These are phyloP conservation scores for Silene vulgaris DNA, from an alignment of 179 eudicot genomes.

Conservation along the genomic window DNA sequence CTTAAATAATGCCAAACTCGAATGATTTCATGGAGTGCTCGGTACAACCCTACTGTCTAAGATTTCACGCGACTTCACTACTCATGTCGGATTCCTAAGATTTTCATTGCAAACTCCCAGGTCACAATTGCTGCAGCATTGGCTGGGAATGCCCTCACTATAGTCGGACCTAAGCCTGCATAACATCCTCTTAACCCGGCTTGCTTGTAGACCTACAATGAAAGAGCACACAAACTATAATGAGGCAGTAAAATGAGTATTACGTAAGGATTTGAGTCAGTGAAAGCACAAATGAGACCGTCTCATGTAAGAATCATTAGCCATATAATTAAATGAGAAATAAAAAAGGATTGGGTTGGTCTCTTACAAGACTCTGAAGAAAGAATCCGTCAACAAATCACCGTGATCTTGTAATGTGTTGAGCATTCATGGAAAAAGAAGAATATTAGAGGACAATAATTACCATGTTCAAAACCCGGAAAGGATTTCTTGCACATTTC, in stretches of 20 bases:
- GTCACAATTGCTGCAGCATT: conserved; percentile 90
- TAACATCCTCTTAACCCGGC: conserved; percentile 85
- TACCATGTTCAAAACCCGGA: conserved; percentile 52
- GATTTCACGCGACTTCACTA: conserved; percentile 14
- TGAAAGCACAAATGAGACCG: no score
- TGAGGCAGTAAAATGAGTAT: not conserved
- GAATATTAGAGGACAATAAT: not conserved
- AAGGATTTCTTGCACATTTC: conserved; percentile 58
- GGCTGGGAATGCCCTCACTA: conserved; percentile 80
- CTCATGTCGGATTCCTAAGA: conserved; percentile 60
- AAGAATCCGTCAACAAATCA: no score
- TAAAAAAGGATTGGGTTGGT: no score
- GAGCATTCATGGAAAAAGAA: not conserved
- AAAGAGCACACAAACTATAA: not conserved
- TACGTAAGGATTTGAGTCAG: no score
- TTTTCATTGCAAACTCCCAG: conserved; percentile 75
- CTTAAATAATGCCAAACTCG: no score
- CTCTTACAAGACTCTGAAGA: no score
- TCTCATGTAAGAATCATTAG: no score
- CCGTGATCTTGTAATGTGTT: not conserved
- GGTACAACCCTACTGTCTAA: no score
- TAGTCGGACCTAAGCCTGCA: conserved; percentile 81
- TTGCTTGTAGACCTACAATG: conserved; percentile 55
- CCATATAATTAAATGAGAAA: no score
- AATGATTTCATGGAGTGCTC: no score